Conservation (phyloP, 495 filamentous ascomycete genomes). For the Glonium stellatum region DNA sequence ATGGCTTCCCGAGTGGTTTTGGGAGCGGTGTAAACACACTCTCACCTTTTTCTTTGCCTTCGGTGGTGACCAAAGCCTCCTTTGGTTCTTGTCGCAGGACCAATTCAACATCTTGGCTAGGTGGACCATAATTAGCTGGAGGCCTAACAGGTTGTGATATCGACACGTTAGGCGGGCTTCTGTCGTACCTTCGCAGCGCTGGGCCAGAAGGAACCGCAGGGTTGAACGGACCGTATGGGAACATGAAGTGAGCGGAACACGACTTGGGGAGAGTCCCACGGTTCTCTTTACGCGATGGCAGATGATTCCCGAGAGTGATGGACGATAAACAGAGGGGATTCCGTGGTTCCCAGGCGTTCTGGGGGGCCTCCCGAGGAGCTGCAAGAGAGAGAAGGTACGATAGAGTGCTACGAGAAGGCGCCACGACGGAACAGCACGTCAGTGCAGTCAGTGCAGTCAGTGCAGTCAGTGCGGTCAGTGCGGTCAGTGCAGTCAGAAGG, state of each 20-base stretch:
- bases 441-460: too few relatives aligned
- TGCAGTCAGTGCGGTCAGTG: too few relatives aligned
- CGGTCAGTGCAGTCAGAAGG: neutral
- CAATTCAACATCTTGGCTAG: conserved; percentile 25
- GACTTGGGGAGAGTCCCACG: neutral
- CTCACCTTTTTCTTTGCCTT: conserved; percentile 37
- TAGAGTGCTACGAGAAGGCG: neutral
- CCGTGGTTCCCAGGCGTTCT: neutral
- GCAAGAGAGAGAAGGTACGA: neutral
- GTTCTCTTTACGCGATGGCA: too few relatives aligned
- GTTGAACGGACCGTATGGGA: neutral
- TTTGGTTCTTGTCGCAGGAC: conserved; percentile 33
- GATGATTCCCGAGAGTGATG: too few relatives aligned
- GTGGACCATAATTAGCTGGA: neutral
- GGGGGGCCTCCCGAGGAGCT: too few relatives aligned
- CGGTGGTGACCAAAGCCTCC: conserved; percentile 29
- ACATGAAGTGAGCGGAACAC: neutral
- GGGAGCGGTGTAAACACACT: neutral
- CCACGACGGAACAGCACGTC: too few relatives aligned
- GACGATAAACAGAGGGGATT: neutral
- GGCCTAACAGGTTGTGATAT: neutral
- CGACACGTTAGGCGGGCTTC: neutral
- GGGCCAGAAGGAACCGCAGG: neutral
- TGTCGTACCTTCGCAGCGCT: neutral
- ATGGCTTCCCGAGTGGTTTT: neutral